Evolutionary conservation across 192 early-diverging fungal genomes (phyloP), one percentile per base, ranked within the genome.

Genomic region (Geranomyces variabilis): DNA sequence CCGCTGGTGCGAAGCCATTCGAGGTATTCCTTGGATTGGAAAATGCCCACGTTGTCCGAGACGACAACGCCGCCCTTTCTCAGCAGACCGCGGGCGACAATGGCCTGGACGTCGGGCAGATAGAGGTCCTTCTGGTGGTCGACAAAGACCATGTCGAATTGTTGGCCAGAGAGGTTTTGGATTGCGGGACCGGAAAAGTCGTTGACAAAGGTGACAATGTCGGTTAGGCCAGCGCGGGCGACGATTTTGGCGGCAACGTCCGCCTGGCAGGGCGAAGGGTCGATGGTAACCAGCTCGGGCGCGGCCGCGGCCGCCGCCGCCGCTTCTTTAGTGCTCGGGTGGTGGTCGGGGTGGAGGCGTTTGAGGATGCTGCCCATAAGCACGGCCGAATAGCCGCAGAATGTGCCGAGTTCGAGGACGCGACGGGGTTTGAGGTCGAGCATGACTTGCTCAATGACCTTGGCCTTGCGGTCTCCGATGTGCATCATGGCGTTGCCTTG

Each of bases 81-180:
- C 63, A 64, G 15, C 1, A 64, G 28, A 0, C 63, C 63, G 14
- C 3, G 17, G 31, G 34, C 34, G 0, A 43, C 31, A n/a, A 64
- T 43, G 13, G 41, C n/a, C 34, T 64, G 34, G 13, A 64, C 15
- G 44, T 64, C 63, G 14, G 63, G 41, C 17, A 64, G 63, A 41
- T 64, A 64, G 17, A 33, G 63, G 28, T 13, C 13, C 17, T 43
- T 64, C 34, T 43, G 13, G 6, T 64, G 63, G 44, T 64, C 63
- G 28, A 64, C 41, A 28, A 64, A 64, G 6, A 64, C 1, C 17
- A 64, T 12, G 26, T 64, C 63, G 63, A 64, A 60, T 60, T 22
- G 15, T 28, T 22, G 14, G 58, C 15, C 22, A 60, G 58, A 15
- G 26, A 60, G 30, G 17, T 60, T 30, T 30, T 0, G 19, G 26